phyloP scores from a whole-genome alignment of 2,329 filamentous ascomycete species.

The Aspergillus brasiliensis region DNA sequence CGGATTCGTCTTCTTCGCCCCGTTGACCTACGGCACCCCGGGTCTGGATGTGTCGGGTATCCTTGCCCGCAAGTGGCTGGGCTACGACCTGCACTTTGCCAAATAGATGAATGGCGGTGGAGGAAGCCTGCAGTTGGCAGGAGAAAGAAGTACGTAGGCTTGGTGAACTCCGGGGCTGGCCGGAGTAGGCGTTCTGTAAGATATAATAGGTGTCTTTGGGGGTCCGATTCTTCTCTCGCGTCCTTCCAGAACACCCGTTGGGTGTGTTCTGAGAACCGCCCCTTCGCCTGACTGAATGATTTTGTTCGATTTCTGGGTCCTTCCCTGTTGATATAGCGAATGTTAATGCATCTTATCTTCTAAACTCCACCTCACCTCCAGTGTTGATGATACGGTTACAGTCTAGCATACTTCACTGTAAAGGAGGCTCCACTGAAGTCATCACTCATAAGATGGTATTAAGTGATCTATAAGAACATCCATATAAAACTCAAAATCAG shows the following conservation, averaged over 20 bases:
- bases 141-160: neutral
- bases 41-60: slow-evolving; percentile 80
- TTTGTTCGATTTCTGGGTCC: neutral
- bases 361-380: neutral
- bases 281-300: neutral
- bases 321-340: slow-evolving; percentile 3
- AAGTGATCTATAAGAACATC: neutral
- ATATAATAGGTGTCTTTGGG: neutral
- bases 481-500: neutral
- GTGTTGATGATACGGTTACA: neutral
- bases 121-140: neutral
- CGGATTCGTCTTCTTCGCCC: slow-evolving; percentile 91
- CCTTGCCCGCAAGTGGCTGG: slow-evolving; percentile 86
- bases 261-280: neutral
- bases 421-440: neutral
- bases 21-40: slow-evolving; percentile 92
- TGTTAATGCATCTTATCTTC: neutral
- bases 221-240: neutral
- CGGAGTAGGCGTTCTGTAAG: neutral
- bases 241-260: neutral
- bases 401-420: neutral
- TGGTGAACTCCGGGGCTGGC: neutral
- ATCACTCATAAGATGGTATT: neutral
- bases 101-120: slow-evolving; percentile 64
- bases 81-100: slow-evolving; percentile 97